Base-by-base conservation (phyloP, 805 yeast genomes). In the Isabelozyma pseudorhagii region DNA sequence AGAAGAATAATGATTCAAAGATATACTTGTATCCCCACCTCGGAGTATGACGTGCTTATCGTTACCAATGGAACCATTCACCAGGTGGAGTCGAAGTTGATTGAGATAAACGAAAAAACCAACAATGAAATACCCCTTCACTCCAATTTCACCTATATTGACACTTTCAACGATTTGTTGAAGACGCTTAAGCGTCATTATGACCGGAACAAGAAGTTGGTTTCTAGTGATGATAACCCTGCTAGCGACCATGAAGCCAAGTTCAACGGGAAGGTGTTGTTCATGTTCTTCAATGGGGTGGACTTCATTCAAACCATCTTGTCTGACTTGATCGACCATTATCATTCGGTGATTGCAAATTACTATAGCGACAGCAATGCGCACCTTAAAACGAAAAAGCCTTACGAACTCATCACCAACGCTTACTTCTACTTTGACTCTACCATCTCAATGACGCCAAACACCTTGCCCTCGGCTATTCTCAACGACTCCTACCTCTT, bases 261-360 rank as follows among this genome's bases (percentile, higher is more conserved):
- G 9, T 65, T 64, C 46, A 50, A 53, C 8, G 75, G 70, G 2
- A 66, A 65, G 49, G 64, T 68, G 8, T 47, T 71, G 28, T 69
- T 71, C 44, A 69, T 71, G 74, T 71, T 69, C 40, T 71, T 71
- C 54, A 56, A 69, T 40, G 74, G 73, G 1, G 52, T 71, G 46
- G 58, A 56, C 15, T 68, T 56, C 47, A 59, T 71, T 17, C 74
- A 69, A 49, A 56, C 61, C 15, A 55, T 69, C 21, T 57, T 71
- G 31, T 54, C 64, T 40, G 64, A 64, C 47, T 49, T 64, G 41
- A 64, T 71, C 18, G 73, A 68, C 42, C 63, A 67, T 48, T 60
- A 57, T 44, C 54, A 51, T 25, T 42, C 42, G 41, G 44, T 50
- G 36, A 13, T 38, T 5, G 43, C 29, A n/a, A 40, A 31, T 10